These are phyloP conservation scores for Dryadomyces quercus-mongolicae DNA, from an alignment of 2,329 filamentous ascomycete genomes.

Conservation along the genomic window DNA sequence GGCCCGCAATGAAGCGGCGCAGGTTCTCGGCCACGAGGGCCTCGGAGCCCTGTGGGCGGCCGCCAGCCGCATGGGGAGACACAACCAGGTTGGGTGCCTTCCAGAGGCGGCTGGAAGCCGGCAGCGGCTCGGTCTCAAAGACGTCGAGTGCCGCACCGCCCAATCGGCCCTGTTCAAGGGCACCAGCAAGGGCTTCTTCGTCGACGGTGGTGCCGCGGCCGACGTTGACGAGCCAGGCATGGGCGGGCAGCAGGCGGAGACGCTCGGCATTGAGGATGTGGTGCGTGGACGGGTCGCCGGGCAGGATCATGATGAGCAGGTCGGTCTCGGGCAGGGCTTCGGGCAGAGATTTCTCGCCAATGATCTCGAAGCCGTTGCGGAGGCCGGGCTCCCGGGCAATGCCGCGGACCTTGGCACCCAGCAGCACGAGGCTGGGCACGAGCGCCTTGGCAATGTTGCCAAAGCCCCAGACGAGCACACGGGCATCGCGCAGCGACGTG, in stretches of 20 bases:
- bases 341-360: constrained; percentile 25
- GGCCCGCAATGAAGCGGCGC: constrained; percentile 44
- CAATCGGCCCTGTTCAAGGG: constrained; percentile 28
- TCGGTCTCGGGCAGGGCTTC: constrained; percentile 29
- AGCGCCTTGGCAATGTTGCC: constrained; percentile 36
- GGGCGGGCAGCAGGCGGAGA: constrained; percentile 25
- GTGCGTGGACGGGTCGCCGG: constrained; percentile 26
- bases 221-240: constrained; percentile 30
- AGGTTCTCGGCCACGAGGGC: constrained; percentile 48
- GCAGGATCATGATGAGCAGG: constrained; percentile 36
- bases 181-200: constrained; percentile 34
- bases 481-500: constrained; percentile 29
- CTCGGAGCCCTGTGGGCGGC: constrained; percentile 48
- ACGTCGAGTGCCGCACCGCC: constrained; percentile 39
- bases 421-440: constrained; percentile 23
- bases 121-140: constrained; percentile 31
- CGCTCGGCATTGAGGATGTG: constrained; percentile 27
- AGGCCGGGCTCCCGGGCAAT: constrained; percentile 45
- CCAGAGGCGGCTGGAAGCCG: constrained; percentile 20
- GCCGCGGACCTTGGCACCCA: constrained; percentile 46
- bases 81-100: constrained; percentile 14
- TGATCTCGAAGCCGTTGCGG: constrained; percentile 33
- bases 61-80: constrained; percentile 33
- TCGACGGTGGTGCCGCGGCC: constrained; percentile 36
- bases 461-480: constrained; percentile 34